Base-by-base conservation (phyloP, 2,329 filamentous ascomycete genomes). In the Chrysosporium keratinophilum region DNA sequence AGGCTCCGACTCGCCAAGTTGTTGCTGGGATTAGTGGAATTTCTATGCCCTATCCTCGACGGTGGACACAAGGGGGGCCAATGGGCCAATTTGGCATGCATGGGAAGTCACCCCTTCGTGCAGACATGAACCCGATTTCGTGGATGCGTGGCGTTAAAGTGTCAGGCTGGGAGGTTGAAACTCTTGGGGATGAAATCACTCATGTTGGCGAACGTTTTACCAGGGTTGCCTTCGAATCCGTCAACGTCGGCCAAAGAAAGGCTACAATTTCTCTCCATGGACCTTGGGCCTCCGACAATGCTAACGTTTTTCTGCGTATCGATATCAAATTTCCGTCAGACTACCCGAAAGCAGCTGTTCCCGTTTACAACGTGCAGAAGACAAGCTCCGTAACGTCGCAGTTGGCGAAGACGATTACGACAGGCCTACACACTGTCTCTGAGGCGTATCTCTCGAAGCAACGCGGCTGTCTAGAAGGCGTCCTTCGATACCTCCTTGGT, bases 61-160 rank as follows among this genome's bases (percentile, higher is more conserved):
- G 65, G 40, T 73, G 69, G 64, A 66, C 65, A 28, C 71, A 73
- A 49, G 67, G 71, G 17, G 70, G 71, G 11, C 74, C 74, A 35
- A 73, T 76, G 63, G 76, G 74, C 42, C 71, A 74, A 19, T 64
- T 71, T 40, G 74, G 72, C 17, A 75, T 75, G 63, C 74, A 77
- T 57, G 73, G 74, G 20, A 72, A 72, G 40, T 72, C 71, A 17
- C 69, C 67, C 39, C 60, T 72, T 52, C 71, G 72, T 48, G 74
- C 73, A 40, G 75, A 78, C 52, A 75, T 76, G 19, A 80, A 80
- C 54, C 78, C 79, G 14, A 82, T 84, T 53, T 73, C 76, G 1
- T 84, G 80, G 80, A 82, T 83, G 77, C 78, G 78, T 54, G 81
- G 80, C 49, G 79, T 84, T 40, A 82, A 81, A 58, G 80, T 83